These are phyloP conservation scores for Beauveria rudraprayagi DNA, from an alignment of 2,329 filamentous ascomycete species.

Conservation along the genomic window DNA sequence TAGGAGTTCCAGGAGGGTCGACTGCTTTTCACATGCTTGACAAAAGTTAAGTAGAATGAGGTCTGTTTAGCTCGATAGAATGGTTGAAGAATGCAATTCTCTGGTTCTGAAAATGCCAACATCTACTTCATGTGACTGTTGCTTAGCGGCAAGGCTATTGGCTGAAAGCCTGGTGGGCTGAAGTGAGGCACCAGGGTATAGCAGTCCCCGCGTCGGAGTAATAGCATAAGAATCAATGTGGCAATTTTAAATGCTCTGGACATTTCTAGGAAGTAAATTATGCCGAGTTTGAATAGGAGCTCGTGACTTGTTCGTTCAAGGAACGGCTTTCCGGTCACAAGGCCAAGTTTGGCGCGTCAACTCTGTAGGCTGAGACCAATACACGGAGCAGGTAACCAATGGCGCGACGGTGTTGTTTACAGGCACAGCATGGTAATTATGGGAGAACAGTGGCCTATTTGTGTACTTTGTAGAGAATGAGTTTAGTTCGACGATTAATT, in stretches of 20 bases:
- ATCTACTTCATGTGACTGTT: neutral
- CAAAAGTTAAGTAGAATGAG: neutral
- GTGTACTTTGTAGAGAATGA: no score
- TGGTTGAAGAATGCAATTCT: neutral
- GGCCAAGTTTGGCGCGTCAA: neutral
- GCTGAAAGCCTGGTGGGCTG: neutral
- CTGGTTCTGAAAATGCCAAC: neutral
- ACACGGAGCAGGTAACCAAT: no score
- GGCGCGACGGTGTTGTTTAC: no score
- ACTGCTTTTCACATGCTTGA: neutral
- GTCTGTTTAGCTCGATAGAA: neutral
- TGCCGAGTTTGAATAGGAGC: neutral
- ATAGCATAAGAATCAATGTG: neutral
- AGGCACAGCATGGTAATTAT: no score
- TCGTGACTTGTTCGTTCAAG: neutral
- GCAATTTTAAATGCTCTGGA: neutral
- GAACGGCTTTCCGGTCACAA: neutral
- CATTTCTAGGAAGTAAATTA: neutral
- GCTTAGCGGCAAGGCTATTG: neutral
- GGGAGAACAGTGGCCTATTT: no score
- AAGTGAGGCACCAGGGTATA: neutral
- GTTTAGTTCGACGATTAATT: no score
- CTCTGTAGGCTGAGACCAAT: no score
- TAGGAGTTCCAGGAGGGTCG: slow-evolving; percentile 3
- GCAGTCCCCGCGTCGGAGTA: neutral